Percentiles rank a stretch among this genome's conserved stretches.
Conservation (phyloP, 345 rosid genomes). For the Populus tremula region DNA sequence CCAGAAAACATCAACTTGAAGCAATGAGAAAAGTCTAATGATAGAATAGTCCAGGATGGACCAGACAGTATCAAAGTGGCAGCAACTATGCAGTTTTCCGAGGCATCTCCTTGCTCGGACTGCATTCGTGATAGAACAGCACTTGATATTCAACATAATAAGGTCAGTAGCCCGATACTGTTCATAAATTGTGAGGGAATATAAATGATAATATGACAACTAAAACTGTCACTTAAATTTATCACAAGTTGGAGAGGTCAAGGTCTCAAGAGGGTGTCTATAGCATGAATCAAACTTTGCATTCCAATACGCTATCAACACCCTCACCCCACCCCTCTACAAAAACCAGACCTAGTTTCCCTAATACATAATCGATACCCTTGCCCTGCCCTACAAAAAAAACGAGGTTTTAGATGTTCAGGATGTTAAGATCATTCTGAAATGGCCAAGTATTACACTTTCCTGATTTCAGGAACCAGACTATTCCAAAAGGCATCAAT, state of each 20-base stretch:
- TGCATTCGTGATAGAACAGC: too few relatives aligned
- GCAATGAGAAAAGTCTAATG: not conserved
- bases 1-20: not conserved
- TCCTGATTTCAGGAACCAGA: not conserved
- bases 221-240: not conserved
- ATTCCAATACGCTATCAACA: not conserved
- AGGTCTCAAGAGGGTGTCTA: not conserved
- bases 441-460: not conserved
- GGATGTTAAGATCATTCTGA: not conserved
- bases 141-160: too few relatives aligned
- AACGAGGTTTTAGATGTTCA: not conserved
- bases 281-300: not conserved
- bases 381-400: not conserved
- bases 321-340: not conserved
- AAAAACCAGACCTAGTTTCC: not conserved
- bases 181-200: not conserved
- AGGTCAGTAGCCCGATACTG: not conserved
- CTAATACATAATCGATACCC: not conserved
- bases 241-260: not conserved
- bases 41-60: not conserved
- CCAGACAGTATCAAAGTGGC: not conserved
- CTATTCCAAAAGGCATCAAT: not conserved
- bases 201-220: not conserved
- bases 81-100: too few relatives aligned
- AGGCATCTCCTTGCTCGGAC: too few relatives aligned